Conservation (phyloP, 108 stramenopile species). For the Cyclotella distinguenda region DNA sequence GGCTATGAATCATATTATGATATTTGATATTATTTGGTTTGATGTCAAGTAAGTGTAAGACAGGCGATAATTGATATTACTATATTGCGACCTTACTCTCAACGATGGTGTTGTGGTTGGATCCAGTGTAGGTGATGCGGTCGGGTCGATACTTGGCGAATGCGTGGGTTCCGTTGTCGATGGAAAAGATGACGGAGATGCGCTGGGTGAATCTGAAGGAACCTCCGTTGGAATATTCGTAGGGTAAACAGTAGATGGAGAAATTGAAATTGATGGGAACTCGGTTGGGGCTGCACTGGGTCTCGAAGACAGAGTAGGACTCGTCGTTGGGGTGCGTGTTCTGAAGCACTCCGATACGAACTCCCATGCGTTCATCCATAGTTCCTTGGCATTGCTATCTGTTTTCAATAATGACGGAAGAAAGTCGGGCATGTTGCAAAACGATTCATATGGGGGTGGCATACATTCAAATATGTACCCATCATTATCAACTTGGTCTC, state of each 20-base stretch:
- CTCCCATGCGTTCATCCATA: constrained; percentile 16
- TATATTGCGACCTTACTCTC: neutral
- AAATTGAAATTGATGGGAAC: neutral
- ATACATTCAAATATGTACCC: constrained; percentile 8
- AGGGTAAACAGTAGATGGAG: too few relatives aligned
- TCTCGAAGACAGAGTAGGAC: neutral
- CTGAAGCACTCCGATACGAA: neutral
- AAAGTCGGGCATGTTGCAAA: constrained; percentile 7
- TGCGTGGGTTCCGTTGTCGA: too few relatives aligned
- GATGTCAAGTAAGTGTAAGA: too few relatives aligned
- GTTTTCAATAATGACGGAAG: constrained; percentile 1
- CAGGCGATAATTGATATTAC: neutral
- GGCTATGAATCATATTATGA: neutral
- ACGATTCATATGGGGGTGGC: neutral
- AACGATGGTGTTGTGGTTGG: neutral
- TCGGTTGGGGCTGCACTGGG: neutral
- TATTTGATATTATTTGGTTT: too few relatives aligned
- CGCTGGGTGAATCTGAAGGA: neutral
- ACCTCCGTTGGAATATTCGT: neutral
- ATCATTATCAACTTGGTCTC: constrained; percentile 5
- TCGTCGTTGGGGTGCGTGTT: neutral
- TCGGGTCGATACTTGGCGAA: neutral
- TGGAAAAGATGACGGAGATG: neutral
- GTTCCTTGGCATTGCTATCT: neutral
- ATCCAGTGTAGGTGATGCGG: neutral